Base-by-base conservation (phyloP, 2,329 filamentous ascomycete genomes). In the Colletotrichum theobromicola region DNA sequence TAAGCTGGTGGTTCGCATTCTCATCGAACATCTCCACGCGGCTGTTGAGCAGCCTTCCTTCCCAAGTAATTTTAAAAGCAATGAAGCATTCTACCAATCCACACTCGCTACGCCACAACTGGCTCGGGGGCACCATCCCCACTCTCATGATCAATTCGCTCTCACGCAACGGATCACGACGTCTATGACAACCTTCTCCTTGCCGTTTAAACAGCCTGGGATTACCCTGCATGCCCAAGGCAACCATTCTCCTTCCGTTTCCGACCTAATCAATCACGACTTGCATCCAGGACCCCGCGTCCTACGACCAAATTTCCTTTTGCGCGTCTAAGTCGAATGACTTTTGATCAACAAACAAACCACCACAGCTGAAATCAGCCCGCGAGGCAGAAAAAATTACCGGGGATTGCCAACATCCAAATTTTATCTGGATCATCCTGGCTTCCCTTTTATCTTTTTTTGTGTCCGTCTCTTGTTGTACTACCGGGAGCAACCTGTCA, bases 91-190 rank as follows among this genome's bases (percentile, higher is more conserved):
- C 60, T 67, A 67, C 62, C 35, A 58, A 72, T 60, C 68, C 72
- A 67, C 57, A 67, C 57, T 72, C 72, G 61, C 72, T 72, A 50
- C 28, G 61, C 69, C 65, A 68, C 28, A 68, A 57, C 37, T 61
- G 72, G 61, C 68, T 60, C 46, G 42, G 58, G 67, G 70, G 57
- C 46, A n/a, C 71, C 28, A 30, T 58, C 61, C 67, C 70, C 68
- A 68, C 61, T 74, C 61, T 74, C 70, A 76, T 70, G 75, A 76
- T 72, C 63, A 71, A 67, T 72, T 76, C 66, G 69, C 70, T 72
- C 69, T 55, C 55, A 74, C 70, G 76, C 76, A 75, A 77, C 74
- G 63, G 76, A 77, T 75, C 74, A 77, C 74, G 76, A 77, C 67
- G 71, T 76, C 71, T 61, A 77, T 74, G 76, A 77, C 71, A 62